Base-by-base conservation (phyloP, 202 grass and related monocot genomes). In the Bolboschoenoplectus hybrid region DNA sequence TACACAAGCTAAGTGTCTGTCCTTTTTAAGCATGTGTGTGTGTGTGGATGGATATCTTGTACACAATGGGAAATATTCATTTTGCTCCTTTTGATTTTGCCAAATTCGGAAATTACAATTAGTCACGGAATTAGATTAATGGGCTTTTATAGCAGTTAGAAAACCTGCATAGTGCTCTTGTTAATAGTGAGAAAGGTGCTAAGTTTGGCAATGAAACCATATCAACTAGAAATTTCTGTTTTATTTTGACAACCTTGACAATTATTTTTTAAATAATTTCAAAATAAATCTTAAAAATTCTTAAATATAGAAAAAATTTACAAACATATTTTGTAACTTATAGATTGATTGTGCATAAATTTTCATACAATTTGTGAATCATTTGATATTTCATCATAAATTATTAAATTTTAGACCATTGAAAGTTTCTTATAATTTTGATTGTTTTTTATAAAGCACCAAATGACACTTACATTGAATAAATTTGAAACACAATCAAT, bases 31-130 rank as follows among this genome's bases (percentile, higher is more conserved):
- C 19, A 63, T 45, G 5, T 19, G 40, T 19, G 11, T 43, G 17
- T 32, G 38, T 44, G 39, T 43, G 68, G 26, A 26, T 46, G 56
- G 16, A 20, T 63, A 67, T 43, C n/a, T 67, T 67, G 50, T 41
- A 41, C 63, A 67, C 58, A 49, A 67, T 0, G 44, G 61, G 10
- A 83, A 83, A 35, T 52, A 50, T 13, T 83, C 81, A 65, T 39
- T 64, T 67, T 83, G 44, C 81, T 35, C 81, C 81, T 83, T 63
- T 44, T 35, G n/a, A 5, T 65, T 77, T 64, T 82, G 26, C 60
- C 43, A 50, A 67, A 66, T 65, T 82, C 7, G 16, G 19, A 0
- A 82, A 36, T 9, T 64, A 2, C 8, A 36, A 46, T 82, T 62
- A 34, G 35, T 41, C 11, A 51, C 9, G 14, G 52, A 10, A 58